Evolutionary conservation across 345 rosid genomes (phyloP).

Genomic region (Moringa oleifera): DNA sequence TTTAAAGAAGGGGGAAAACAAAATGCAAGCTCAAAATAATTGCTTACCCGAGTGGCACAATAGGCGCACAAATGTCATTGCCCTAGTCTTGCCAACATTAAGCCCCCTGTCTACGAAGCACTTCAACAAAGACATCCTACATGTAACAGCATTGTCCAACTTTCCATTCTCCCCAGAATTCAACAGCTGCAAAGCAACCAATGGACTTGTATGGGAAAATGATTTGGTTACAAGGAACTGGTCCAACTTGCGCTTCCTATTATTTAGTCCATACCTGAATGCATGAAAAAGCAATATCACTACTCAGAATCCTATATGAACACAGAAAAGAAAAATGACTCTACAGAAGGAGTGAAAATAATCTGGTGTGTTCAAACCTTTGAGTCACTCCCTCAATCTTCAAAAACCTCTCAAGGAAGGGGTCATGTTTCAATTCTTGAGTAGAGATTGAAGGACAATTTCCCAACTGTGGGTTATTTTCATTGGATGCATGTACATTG

Average conservation of each 20-base stretch:
- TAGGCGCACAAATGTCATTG: conserved; percentile 3
- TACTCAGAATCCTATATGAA: background rate
- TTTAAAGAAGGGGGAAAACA: background rate
- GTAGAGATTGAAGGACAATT: background rate
- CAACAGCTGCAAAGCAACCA: conserved; percentile 5
- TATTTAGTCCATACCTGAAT: conserved; percentile 20
- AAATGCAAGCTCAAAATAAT: background rate
- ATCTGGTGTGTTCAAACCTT: conserved; percentile 16
- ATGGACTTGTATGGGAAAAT: background rate
- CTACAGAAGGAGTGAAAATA: background rate
- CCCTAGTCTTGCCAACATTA: conserved; percentile 11
- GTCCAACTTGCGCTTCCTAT: conserved; percentile 12
- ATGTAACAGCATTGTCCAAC: conserved; percentile 5
- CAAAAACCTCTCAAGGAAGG: conserved; percentile 15
- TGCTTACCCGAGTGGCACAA: conserved; percentile 7
- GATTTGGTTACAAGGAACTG: background rate
- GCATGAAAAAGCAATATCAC: conserved; percentile 1
- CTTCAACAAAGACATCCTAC: conserved; percentile 3
- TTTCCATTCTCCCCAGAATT: conserved; percentile 8
- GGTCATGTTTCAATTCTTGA: conserved; percentile 4
- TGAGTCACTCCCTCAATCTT: conserved; percentile 17
- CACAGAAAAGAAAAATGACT: background rate
- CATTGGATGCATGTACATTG: background rate
- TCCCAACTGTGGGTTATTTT: background rate
- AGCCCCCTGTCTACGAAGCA: conserved; percentile 9